Conservation (phyloP, 176 grass and related monocot genomes). For the Bromus sterilis region DNA sequence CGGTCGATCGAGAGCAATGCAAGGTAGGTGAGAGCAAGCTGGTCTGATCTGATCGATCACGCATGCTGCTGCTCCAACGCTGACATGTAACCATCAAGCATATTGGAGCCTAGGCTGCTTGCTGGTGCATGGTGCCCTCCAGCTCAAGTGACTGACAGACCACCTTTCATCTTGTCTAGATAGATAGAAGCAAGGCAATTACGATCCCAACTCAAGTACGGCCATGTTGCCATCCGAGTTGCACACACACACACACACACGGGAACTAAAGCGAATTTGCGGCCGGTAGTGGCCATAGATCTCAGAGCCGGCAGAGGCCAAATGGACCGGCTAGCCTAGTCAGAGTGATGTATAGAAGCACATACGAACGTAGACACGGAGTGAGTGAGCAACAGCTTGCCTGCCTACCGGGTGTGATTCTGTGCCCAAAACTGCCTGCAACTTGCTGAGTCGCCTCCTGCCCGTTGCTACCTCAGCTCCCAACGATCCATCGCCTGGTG, state of each 20-base stretch:
- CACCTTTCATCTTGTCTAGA: neutral
- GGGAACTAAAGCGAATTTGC: neutral
- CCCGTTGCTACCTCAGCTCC: neutral
- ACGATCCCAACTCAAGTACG: neutral
- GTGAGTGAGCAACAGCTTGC: constrained; percentile 34
- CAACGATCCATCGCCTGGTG: neutral
- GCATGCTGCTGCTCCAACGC: no score
- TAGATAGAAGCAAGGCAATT: neutral
- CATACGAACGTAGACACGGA: neutral
- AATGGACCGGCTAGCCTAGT: neutral
- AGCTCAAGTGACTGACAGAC: neutral
- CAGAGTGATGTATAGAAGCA: neutral
- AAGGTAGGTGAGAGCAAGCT: no score
- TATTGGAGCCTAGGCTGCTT: no score
- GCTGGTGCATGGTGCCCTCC: neutral
- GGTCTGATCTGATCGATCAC: no score
- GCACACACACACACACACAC: neutral
- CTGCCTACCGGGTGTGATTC: neutral
- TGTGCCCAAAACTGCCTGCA: neutral
- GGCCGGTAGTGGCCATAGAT: neutral
- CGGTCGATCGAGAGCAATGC: no score
- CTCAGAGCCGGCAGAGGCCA: neutral
- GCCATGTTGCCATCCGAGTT: neutral
- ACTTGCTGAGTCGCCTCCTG: neutral
- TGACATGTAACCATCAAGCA: no score